phyloP scores from a whole-genome alignment of 805 yeast species.

The Monosporozyma unispora region DNA sequence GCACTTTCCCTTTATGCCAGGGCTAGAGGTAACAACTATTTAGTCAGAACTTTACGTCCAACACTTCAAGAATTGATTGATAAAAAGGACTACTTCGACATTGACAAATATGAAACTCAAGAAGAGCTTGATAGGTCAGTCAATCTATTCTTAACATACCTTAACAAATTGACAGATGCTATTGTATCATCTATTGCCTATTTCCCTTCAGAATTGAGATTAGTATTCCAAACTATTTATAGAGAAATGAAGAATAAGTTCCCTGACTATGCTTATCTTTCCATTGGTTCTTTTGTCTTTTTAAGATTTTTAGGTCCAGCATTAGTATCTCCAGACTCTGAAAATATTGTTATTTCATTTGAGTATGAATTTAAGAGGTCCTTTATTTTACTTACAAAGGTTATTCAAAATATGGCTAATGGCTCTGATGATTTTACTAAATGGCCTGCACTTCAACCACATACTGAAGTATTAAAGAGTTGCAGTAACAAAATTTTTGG shows the following conservation, averaged over 20 bases:
- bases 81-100: slow-evolving; percentile 47
- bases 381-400: slow-evolving; percentile 67
- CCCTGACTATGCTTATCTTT: slow-evolving; percentile 53
- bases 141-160: slow-evolving; percentile 43
- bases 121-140: slow-evolving; percentile 34
- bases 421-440: slow-evolving; percentile 56
- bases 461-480: slow-evolving; percentile 32
- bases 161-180: slow-evolving; percentile 45
- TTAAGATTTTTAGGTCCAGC: slow-evolving; percentile 78
- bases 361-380: slow-evolving; percentile 44
- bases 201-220: slow-evolving; percentile 62
- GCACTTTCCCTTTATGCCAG: slow-evolving; percentile 61
- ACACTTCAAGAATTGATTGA: slow-evolving; percentile 45
- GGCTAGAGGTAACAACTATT: slow-evolving; percentile 48
- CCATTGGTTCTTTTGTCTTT: slow-evolving; percentile 80
- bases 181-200: slow-evolving; percentile 43
- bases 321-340: slow-evolving; percentile 73
- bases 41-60: slow-evolving; percentile 43
- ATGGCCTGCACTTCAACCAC: slow-evolving; percentile 44
- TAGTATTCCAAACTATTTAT: slow-evolving; percentile 58
- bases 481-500: slow-evolving; percentile 31
- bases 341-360: slow-evolving; percentile 31
- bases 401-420: slow-evolving; percentile 77
- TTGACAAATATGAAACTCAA: slow-evolving; percentile 38
- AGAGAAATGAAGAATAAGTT: slow-evolving; percentile 46